Base-by-base conservation (phyloP, 2,329 filamentous ascomycete species). In the Fusarium tjaetaba region DNA sequence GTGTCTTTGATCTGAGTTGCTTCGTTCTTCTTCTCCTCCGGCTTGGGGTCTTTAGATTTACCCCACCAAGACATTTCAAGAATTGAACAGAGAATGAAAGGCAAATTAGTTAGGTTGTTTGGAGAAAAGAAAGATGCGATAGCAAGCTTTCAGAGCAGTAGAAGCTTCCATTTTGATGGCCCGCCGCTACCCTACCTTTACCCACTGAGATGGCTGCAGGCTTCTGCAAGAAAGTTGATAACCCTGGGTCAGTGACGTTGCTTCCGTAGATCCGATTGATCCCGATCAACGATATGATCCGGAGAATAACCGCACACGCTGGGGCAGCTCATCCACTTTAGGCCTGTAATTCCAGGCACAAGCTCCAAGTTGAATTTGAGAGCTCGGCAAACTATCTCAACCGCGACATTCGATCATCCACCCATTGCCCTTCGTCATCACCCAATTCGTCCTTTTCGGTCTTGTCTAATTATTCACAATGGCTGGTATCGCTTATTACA, bases 401-500 rank as follows among this genome's bases (percentile, higher is more conserved):
- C 59, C 63, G 70, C 72, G 71, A 77, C 73, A 76, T 62, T 73
- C 41, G 68, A 73, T 69, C 74, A 77, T 76, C 75, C 70, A 71
- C 72, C 79, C 77, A 80, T 80, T 78, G 75, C 71, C 71, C 76
- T 75, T 68, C 65, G 51, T 61, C 48, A 79, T 74, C 72, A 77
- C 77, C 76, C 73, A 77, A 73, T 76, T 74, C 75, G 72, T 77
- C 76, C 70, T 71, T 70, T 75, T 71, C 67, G 69, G 58, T 72
- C 65, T 63, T 68, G 62, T 62, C 58, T 66, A 62, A 72, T 66
- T 65, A 70, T 68, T 75, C 75, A 80, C 65, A 77, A 84, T 84
- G 82, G 82, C 81, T 79, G 82, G 82, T 62, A 68, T 81, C 74
- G 78, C 82, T 71, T 80, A 80, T 74, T 91, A 90, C 85, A 86